These are phyloP conservation scores for Hypoxylon cercidicola DNA, from an alignment of 495 filamentous ascomycete genomes.

Conservation along the genomic window DNA sequence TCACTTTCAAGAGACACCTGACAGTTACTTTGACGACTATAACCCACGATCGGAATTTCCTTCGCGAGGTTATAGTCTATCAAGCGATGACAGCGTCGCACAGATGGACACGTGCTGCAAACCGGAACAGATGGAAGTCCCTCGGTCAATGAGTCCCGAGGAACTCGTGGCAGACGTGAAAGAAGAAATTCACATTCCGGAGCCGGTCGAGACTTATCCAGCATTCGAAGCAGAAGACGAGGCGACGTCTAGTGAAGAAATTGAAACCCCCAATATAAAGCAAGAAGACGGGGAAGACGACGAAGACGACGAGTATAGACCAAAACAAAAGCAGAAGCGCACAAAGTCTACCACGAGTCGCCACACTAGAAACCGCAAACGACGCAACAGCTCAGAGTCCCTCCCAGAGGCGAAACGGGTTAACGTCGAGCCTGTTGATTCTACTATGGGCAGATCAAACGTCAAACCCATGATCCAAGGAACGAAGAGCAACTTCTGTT, in stretches of 20 bases:
- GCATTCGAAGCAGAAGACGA: conserved; percentile 26
- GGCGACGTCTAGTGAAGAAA: conserved; percentile 21
- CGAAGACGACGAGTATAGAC: conserved; percentile 36
- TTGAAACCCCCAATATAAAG: conserved; percentile 21
- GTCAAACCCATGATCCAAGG: conserved; percentile 39
- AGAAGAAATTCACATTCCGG: conserved; percentile 46
- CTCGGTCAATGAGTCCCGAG: conserved; percentile 37
- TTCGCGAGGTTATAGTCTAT: conserved; percentile 42
- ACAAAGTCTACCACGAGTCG: conserved; percentile 24
- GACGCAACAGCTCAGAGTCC: conserved; percentile 26
- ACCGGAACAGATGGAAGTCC: conserved; percentile 14
- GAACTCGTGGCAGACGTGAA: conserved; percentile 38
- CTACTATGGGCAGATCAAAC: conserved; percentile 16
- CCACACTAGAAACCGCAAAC: conserved; percentile 35
- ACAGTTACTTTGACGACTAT: conserved; percentile 45
- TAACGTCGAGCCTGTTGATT: conserved; percentile 28
- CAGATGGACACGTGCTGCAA: conserved; percentile 24
- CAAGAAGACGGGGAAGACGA: conserved; percentile 34
- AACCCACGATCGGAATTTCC: conserved; percentile 28
- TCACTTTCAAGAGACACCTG: conserved; percentile 42
- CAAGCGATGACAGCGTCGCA: conserved; percentile 37
- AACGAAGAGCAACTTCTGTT: conserved; percentile 34
- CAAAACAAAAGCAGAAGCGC: conserved; percentile 32
- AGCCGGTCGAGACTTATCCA: conserved; percentile 33
- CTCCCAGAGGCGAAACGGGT: conserved; percentile 36